Conservation (phyloP, 805 yeast genomes). For the Wickerhamomyces mucosus region DNA sequence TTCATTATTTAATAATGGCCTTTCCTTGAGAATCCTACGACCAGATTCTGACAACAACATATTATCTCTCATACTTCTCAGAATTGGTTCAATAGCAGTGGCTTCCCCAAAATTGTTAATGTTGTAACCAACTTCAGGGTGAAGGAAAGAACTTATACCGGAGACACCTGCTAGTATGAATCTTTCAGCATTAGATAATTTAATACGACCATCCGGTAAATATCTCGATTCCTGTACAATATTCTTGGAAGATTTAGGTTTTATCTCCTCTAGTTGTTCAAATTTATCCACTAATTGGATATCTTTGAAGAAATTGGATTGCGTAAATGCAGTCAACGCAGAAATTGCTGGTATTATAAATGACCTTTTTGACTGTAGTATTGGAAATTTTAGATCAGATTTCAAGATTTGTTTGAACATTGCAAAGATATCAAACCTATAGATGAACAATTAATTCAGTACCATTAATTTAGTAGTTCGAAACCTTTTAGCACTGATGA, state of each 20-base stretch:
- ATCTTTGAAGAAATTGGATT: slow-evolving; percentile 26
- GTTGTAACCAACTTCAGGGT: slow-evolving; percentile 67
- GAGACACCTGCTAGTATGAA: slow-evolving; percentile 57
- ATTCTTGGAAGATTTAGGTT: slow-evolving; percentile 16
- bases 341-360: slow-evolving; percentile 3
- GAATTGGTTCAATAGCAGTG: slow-evolving; percentile 65
- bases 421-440: too few species aligned
- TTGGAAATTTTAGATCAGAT: too few species aligned
- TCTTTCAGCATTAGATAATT: slow-evolving; percentile 56
- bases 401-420: too few species aligned
- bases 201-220: slow-evolving; percentile 71
- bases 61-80: slow-evolving; percentile 49
- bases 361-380: not conserved
- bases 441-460: too few species aligned
- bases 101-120: slow-evolving; percentile 86
- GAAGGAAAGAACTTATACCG: slow-evolving; percentile 66
- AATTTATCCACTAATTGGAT: slow-evolving; percentile 51
- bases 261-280: slow-evolving; percentile 28
- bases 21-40: slow-evolving; percentile 63
- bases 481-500: too few species aligned
- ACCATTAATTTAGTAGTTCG: too few species aligned
- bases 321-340: slow-evolving; percentile 14
- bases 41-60: slow-evolving; percentile 78
- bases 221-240: slow-evolving; percentile 20
- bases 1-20: slow-evolving; percentile 75